Conservation (phyloP, 129 eudicot species). For the Chrysanthemum seticuspe region DNA sequence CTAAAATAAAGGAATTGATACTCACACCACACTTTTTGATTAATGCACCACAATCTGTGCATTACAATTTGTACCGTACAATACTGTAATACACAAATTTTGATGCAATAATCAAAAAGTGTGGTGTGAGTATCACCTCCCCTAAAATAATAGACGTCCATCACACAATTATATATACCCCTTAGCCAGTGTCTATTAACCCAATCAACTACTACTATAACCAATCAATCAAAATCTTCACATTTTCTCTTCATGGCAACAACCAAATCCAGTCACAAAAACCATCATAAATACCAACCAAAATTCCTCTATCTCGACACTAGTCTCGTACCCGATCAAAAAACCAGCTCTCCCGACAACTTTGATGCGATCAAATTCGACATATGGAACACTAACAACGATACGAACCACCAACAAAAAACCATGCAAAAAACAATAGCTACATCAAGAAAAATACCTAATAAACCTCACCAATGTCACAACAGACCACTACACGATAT, state of each 20-base stretch:
- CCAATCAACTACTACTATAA: too few species aligned
- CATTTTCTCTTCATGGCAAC: slow-evolving; percentile 33
- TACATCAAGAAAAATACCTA: slow-evolving; percentile 17
- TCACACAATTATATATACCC: slow-evolving; percentile 28
- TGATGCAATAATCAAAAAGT: too few species aligned
- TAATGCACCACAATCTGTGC: too few species aligned
- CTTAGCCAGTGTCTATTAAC: background rate
- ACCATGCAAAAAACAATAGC: slow-evolving; percentile 19
- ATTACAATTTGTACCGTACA: too few species aligned
- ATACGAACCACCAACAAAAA: background rate
- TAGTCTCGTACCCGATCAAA: slow-evolving; percentile 17
- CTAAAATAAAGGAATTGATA: too few species aligned
- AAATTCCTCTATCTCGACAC: slow-evolving; percentile 39
- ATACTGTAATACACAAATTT: too few species aligned
- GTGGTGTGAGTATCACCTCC: too few species aligned
- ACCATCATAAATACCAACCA: slow-evolving; percentile 1
- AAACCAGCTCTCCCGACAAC: slow-evolving; percentile 9
- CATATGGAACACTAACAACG: slow-evolving; percentile 33
- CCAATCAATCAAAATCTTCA: slow-evolving; percentile 24
- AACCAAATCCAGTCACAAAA: slow-evolving; percentile 10
- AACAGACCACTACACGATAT: slow-evolving; percentile 10
- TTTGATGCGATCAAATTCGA: slow-evolving; percentile 53
- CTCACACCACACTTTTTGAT: too few species aligned
- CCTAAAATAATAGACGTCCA: background rate
- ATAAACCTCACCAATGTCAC: slow-evolving; percentile 3